These are phyloP conservation scores for Mortierella sp. DNA, from an alignment of 371 early-diverging fungal genomes.

Conservation along the genomic window DNA sequence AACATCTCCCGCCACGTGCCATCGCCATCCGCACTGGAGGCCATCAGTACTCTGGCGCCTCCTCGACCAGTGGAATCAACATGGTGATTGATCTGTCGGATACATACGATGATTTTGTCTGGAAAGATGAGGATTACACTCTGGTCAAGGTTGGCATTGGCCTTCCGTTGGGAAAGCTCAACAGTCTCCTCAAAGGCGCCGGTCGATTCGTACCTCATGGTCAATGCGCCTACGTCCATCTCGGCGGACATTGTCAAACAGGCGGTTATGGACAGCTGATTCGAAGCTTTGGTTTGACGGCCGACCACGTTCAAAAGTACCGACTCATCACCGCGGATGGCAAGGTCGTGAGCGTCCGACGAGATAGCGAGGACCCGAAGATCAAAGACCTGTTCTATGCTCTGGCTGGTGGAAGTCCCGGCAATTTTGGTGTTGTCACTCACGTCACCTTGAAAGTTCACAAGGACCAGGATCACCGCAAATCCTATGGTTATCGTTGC, in stretches of 20 bases:
- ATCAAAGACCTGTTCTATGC: conserved; percentile 37
- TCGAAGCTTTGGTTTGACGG: conserved; percentile 46
- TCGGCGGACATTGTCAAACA: conserved; percentile 51
- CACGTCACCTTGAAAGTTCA: conserved; percentile 28
- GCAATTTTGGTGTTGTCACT: conserved; percentile 54
- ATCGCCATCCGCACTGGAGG: conserved; percentile 51
- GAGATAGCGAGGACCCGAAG: neutral
- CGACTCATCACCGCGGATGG: conserved; percentile 45
- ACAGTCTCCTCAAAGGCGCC: conserved; percentile 17
- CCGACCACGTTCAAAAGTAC: conserved; percentile 49
- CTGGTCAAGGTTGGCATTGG: conserved; percentile 37
- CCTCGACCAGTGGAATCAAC: conserved; percentile 39
- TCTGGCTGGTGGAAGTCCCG: conserved; percentile 46
- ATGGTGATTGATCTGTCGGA: conserved; percentile 46
- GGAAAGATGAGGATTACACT: conserved; percentile 31
- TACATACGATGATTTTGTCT: conserved; percentile 33
- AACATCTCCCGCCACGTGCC: conserved; percentile 7
- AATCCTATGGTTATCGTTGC: conserved; percentile 33
- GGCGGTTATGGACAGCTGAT: conserved; percentile 49
- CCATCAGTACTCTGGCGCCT: conserved; percentile 47
- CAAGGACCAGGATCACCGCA: conserved; percentile 35
- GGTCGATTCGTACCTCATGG: conserved; percentile 36
- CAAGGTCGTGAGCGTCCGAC: conserved; percentile 14
- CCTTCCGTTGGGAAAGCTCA: conserved; percentile 25
- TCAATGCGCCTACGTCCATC: conserved; percentile 33